A percentile compares a stretch with the other conserved stretches of the same genome.
These are phyloP conservation scores for Pseudogymnoascus sp. DNA, from an alignment of 2,329 filamentous ascomycete genomes.

Conservation along the genomic window DNA sequence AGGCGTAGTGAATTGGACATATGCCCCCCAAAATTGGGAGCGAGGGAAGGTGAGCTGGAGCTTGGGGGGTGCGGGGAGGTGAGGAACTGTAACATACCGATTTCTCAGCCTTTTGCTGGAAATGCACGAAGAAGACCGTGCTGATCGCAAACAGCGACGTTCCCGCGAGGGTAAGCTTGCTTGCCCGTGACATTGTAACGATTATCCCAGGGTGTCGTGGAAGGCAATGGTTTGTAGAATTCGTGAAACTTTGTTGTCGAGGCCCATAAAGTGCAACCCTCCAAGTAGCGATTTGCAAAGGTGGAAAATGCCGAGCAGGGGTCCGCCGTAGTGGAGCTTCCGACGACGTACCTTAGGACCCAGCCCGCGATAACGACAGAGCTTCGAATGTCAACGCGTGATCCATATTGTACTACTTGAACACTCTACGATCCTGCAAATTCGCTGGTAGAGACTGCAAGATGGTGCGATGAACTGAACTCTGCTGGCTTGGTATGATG, in stretches of 20 bases:
- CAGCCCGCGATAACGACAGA: slow-evolving; percentile 6
- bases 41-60: neutral
- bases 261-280: slow-evolving; percentile 1
- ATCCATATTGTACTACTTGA: slow-evolving; percentile 16
- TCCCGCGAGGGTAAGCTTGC: slow-evolving; percentile 73
- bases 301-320: slow-evolving; percentile 21
- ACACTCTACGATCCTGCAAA: slow-evolving; percentile 12
- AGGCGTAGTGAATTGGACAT: neutral
- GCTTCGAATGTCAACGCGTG: slow-evolving; percentile 10
- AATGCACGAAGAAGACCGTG: slow-evolving; percentile 82
- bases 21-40: slow-evolving; percentile 14
- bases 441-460: neutral
- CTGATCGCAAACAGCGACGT: slow-evolving; percentile 68
- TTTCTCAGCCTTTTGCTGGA: slow-evolving; percentile 76
- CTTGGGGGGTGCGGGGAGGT: neutral
- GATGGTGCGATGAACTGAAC: neutral
- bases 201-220: neutral
- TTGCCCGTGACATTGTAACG: slow-evolving; percentile 71
- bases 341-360: slow-evolving; percentile 12
- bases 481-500: neutral
- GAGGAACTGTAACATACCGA: slow-evolving; percentile 49
- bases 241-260: neutral
- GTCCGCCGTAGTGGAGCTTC: slow-evolving; percentile 17
- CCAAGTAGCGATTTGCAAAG: slow-evolving; percentile 3
- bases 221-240: neutral